Base-by-base conservation (phyloP, 768 basidiomycete genomes). In the Suillus variegatus region DNA sequence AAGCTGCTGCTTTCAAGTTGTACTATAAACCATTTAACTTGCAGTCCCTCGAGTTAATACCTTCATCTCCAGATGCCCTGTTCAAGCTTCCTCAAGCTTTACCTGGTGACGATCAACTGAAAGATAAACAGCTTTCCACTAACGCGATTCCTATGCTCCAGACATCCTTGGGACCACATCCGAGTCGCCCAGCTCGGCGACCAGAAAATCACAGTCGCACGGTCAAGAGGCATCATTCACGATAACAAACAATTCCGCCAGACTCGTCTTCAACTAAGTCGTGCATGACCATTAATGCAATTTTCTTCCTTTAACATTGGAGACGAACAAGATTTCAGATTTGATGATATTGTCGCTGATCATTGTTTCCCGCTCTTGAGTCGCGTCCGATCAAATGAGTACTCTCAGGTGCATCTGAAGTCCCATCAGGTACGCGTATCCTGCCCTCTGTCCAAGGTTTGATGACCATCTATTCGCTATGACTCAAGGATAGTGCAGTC, bases 1-100 rank as follows among this genome's bases (percentile, higher is more conserved):
- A 32, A 32, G 32, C 32, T 28, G 28, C n/a, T n/a, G n/a, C n/a
- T n/a, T n/a, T n/a, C n/a, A n/a, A n/a, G n/a, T n/a, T n/a, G n/a
- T n/a, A n/a, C n/a, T n/a, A n/a, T n/a, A n/a, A n/a, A n/a, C 32
- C 32, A 32, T 36, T 5, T 22, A 38, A 32, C n/a, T 58, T 44
- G 76, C n/a, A n/a, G n/a, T 70, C 75, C 41, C 75, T 75, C 38
- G 70, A 75, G 13, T 18, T 75, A 40, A 75, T 75, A 12, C n/a
- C 49, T 18, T 75, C 74, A 12, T 36, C 64, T 1, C 75, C 70
- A 8, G 74, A 75, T 36, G 73, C 67, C 0, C 35, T 75, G 28
- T 76, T 68, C 65, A 73, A 60, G 70, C 60, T n/a, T 68, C 36
- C 74, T 68, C 65, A 73, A 60, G 70, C 60, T n/a, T 69, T 36